Base-by-base conservation (phyloP, 2,329 filamentous ascomycete genomes). In the Trichoderma aggressivum region DNA sequence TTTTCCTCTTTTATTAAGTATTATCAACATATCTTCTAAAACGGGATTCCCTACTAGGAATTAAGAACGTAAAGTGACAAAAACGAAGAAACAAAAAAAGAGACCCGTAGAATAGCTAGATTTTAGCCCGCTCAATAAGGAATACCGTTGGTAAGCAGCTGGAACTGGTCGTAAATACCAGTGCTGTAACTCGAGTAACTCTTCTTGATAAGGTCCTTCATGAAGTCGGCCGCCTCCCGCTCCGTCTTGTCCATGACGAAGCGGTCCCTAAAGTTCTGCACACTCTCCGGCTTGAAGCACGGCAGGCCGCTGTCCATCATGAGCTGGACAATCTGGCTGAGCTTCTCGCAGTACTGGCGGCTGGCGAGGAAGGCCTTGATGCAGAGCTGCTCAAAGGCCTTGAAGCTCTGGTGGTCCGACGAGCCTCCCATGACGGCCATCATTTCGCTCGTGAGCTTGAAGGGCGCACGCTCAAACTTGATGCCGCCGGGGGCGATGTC, bases 371-470 rank as follows among this genome's bases (percentile, higher is more conserved):
- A 99, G 1, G 94, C 91, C 83, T 99, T 99, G 79, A 99, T 88
- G 77, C 94, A 97, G 50, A 99, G 88, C 79, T 98, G 95, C 82
- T 99, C 96, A 77, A 99, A 99, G 89, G 93, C 96, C 74, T 91
- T 91, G 85, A 97, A 99, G 16, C 94, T 86, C 81, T 98, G 95
- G 66, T 94, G 92, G 55, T 92, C 90, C 3, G 90, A 91, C 69
- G 87, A 90, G 72, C 94, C 94, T 67, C 96, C 95, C 95, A 99
- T 98, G 76, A 99, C 96, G n/a, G 94, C 93, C 72, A 99, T 88
- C 97, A 99, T 99, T 80, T 99, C 96, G 8, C 90, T 88, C 1
- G 96, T 99, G 69, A 99, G 89, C 83, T 99, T 99, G 87, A 99
- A 99, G 0, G 96, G 96, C 0, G 96, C 96, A 28, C 96, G 92